Base-by-base conservation (phyloP, 768 basidiomycete species). In the Zangia roseola region DNA sequence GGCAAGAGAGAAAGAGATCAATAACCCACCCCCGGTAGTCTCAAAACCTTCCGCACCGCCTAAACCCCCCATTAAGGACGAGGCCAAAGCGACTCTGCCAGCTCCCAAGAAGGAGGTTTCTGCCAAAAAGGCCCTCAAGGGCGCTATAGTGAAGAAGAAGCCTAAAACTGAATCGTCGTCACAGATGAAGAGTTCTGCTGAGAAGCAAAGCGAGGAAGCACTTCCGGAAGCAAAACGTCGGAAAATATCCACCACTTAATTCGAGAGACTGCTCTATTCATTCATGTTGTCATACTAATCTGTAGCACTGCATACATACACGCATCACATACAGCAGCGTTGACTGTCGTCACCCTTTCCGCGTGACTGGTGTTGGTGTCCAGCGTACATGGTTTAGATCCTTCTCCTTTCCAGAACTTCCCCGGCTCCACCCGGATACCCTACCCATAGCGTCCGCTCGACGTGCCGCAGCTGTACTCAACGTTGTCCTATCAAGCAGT, bases 61-160 rank as follows among this genome's bases (percentile, higher is more conserved):
- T 8, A 70, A 73, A 49, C 56, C 66, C 8, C 40, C 65, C 20
- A 51, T 65, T 21, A 42, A 58, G 25, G 57, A 61, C 16, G 63
- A 62, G 47, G 49, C 67, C 24, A 67, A 60, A 50, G 36, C 62
- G n/a, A 37, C 65, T 19, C 50, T 59, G 5, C 57, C 71, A n/a
- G 52, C 63, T 4, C 60, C 66, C 21, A 86, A 80, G 69, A 91
- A 85, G 62, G 82, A 86, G 33, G 57, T 40, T 19, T 57, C 63
- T 2, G 57, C 63, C 28, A 91, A 88, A 67, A 80, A 78, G 54
- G 64, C 77, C 3, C 71, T 92, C 36, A 92, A 90, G 60, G 90
- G 90, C 17, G 85, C 91, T 8, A 71, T 92, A 14, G 81, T 89
- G 41, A 92, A 90, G 73, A 91, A 84, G 67, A 90, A 81, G 64